Base-by-base conservation (phyloP, 1,284 basidiomycete species). In the Taiwanofungus camphoratus region DNA sequence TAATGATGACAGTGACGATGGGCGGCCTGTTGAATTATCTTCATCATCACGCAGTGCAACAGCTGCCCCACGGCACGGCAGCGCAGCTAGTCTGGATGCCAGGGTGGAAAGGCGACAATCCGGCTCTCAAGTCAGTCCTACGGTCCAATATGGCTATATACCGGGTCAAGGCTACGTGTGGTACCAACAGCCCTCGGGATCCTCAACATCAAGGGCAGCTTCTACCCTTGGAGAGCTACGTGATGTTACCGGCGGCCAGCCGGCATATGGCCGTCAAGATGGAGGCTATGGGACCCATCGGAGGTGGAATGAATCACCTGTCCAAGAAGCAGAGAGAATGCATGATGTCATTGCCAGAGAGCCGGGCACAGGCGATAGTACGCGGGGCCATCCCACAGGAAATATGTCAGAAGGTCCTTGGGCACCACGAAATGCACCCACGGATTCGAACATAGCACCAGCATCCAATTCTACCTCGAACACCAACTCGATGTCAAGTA, bases 91-190 rank as follows among this genome's bases (percentile, higher is more conserved):
- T n/a, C n/a, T n/a, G n/a, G n/a, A n/a, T n/a, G n/a, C n/a, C n/a
- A n/a, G n/a, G n/a, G n/a, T n/a, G n/a, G n/a, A n/a, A n/a, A n/a
- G n/a, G n/a, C n/a, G n/a, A n/a, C n/a, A n/a, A n/a, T n/a, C n/a
- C n/a, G n/a, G n/a, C n/a, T n/a, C n/a, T n/a, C n/a, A n/a, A n/a
- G n/a, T n/a, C n/a, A n/a, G n/a, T n/a, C 8, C 26, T 27, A 7
- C 26, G 26, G 8, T 27, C 18, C 41, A 46, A 19, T 53, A 53
- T 26, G 52, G 47, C 22, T 51, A 32, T 30, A 34, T 50, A 13
- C 46, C 49, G 8, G 52, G 48, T 4, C 41, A 31, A 9, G 50
- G 49, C n/a, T 51, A 53, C 26, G 52, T 46, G n/a, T 46, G 42
- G 33, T 42, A 23, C 12, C 26, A 44, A 31, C 18, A 27, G 20